A percentile compares a stretch with the other conserved stretches of the same genome.
phyloP scores from a whole-genome alignment of 2,329 filamentous ascomycete species.

The Colletotrichum falcatum region DNA sequence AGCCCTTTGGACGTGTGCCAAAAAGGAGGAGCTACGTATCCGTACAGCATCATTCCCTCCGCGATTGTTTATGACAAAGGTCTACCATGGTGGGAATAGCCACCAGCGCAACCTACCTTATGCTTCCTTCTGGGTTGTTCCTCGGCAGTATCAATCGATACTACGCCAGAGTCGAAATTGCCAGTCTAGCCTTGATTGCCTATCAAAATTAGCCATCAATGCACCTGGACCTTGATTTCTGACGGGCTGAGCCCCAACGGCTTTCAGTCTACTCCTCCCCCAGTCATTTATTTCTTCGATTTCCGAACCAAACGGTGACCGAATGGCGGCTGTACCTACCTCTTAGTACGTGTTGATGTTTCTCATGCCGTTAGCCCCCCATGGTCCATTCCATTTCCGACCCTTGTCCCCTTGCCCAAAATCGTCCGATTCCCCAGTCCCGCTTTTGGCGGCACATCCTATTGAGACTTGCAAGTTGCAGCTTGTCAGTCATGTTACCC shows the following conservation, averaged over 20 bases:
- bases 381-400: slow-evolving; percentile 14
- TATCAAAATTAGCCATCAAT: slow-evolving; percentile 38
- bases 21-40: not conserved
- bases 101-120: not conserved
- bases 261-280: not conserved
- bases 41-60: slow-evolving; percentile 14
- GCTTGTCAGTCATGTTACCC: not conserved
- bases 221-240: slow-evolving; percentile 27
- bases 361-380: not conserved
- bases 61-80: not conserved
- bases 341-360: no score
- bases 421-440: slow-evolving; percentile 15
- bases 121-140: not conserved
- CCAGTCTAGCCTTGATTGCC: slow-evolving; percentile 34
- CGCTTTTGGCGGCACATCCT: not conserved
- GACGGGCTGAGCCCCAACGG: slow-evolving; percentile 26
- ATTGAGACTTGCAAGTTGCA: not conserved
- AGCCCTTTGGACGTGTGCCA: not conserved
- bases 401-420: slow-evolving; percentile 3
- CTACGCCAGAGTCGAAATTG: slow-evolving; percentile 30
- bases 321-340: not conserved
- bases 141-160: slow-evolving; percentile 15
- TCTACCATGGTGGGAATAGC: not conserved
- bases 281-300: slow-evolving; percentile 6
- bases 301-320: slow-evolving; percentile 7